Evolutionary conservation across 2,329 filamentous ascomycete species (phyloP).

Genomic region (Alternaria arborescens): DNA sequence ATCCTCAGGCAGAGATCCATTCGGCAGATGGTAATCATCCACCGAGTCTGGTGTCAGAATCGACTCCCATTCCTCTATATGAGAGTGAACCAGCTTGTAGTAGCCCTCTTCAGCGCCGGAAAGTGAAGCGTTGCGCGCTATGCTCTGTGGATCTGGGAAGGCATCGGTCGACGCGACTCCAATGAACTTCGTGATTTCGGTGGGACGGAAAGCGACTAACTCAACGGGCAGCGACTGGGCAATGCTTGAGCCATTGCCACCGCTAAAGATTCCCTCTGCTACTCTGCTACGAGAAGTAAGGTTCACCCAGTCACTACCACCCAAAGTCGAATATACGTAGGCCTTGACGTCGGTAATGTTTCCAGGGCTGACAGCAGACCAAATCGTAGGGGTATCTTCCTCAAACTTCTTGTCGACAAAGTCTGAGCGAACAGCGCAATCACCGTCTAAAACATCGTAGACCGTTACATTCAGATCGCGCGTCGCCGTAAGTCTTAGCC

Average conservation of each 20-base stretch:
- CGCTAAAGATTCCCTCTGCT: slow-evolving; percentile 59
- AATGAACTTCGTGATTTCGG: slow-evolving; percentile 71
- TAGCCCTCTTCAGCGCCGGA: slow-evolving; percentile 64
- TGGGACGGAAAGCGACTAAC: slow-evolving; percentile 62
- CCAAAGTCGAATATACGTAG: slow-evolving; percentile 63
- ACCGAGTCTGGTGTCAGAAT: slow-evolving; percentile 69
- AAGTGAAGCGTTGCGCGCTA: slow-evolving; percentile 65
- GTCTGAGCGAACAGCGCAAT: slow-evolving; percentile 70
- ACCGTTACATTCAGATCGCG: slow-evolving; percentile 64
- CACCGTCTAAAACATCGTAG: slow-evolving; percentile 73
- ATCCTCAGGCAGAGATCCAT: slow-evolving; percentile 66
- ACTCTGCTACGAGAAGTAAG: slow-evolving; percentile 56
- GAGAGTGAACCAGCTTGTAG: slow-evolving; percentile 62
- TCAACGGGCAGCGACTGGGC: slow-evolving; percentile 66
- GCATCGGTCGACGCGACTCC: slow-evolving; percentile 75
- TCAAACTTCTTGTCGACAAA: slow-evolving; percentile 66
- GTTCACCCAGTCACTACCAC: slow-evolving; percentile 57
- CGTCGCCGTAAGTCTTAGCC: slow-evolving; percentile 66
- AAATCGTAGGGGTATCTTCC: slow-evolving; percentile 63
- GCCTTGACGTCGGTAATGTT: slow-evolving; percentile 71
- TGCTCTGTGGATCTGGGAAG: slow-evolving; percentile 64
- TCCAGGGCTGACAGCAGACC: slow-evolving; percentile 69
- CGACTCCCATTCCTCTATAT: slow-evolving; percentile 68
- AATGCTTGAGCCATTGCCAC: slow-evolving; percentile 68
- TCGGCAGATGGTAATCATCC: slow-evolving; percentile 67